phyloP scores from a whole-genome alignment of 345 rosid genomes.

The Geranium rotundifolium region DNA sequence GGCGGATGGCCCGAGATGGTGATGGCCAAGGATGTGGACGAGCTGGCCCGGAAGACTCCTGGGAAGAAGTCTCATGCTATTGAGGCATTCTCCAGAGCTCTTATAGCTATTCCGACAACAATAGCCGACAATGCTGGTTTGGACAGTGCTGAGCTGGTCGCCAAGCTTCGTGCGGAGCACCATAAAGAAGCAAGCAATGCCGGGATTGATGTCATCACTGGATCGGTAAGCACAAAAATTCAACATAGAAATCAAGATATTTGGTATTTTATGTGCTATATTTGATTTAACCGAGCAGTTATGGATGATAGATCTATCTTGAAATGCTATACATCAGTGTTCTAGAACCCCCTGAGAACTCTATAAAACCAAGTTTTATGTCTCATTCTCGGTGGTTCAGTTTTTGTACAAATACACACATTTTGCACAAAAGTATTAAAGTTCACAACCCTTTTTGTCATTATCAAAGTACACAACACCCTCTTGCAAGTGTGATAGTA shows the following conservation, averaged over 20 bases:
- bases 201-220: conserved; percentile 86
- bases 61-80: conserved; percentile 96
- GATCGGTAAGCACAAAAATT: conserved; percentile 52
- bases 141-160: conserved; percentile 91
- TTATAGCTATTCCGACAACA: conserved; percentile 70
- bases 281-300: background rate
- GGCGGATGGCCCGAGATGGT: conserved; percentile 99
- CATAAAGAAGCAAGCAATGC: conserved; percentile 64
- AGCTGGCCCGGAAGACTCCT: conserved; percentile 83
- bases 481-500: no score
- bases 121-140: conserved; percentile 97
- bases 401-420: no score
- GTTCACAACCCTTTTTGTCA: no score
- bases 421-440: no score
- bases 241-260: background rate
- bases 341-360: no score
- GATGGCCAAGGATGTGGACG: conserved; percentile 96
- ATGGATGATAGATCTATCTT: background rate
- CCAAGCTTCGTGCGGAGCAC: conserved; percentile 97
- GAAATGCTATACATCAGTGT: background rate
- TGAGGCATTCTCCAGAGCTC: conserved; percentile 86
- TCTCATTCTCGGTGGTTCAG: no score
- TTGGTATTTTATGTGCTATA: background rate
- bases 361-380: no score
- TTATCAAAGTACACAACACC: no score